Percentiles rank a stretch among this genome's conserved stretches.
phyloP scores from a whole-genome alignment of 345 rosid species.

The Chamaenerion angustifolium region DNA sequence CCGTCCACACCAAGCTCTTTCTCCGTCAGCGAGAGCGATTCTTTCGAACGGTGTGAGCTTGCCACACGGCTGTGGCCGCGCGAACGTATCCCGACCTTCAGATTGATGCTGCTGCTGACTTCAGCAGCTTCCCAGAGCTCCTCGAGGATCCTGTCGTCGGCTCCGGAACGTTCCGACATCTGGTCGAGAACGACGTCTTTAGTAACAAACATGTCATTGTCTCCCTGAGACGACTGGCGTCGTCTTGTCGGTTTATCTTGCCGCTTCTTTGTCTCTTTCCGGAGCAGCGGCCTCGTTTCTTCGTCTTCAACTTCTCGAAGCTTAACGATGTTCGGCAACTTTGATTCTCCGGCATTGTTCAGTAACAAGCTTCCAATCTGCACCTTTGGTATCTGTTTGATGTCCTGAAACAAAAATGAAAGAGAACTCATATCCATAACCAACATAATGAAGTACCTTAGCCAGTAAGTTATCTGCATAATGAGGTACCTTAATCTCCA shows the following conservation, averaged over 20 bases:
- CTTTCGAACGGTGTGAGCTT: conserved; percentile 23
- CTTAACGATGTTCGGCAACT: conserved; percentile 42
- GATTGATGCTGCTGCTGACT: conserved; percentile 29
- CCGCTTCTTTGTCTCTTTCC: conserved; percentile 16
- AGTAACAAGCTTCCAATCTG: too few species aligned
- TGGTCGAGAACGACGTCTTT: conserved; percentile 96
- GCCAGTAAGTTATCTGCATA: neutral
- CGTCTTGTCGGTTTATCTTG: conserved; percentile 18
- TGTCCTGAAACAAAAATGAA: conserved; percentile 29
- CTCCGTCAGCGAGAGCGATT: conserved; percentile 37
- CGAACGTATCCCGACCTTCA: conserved; percentile 22
- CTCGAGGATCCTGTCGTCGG: conserved; percentile 46
- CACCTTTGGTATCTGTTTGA: conserved; percentile 18
- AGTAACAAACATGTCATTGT: conserved; percentile 49
- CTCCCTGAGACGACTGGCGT: conserved; percentile 26
- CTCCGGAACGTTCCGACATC: conserved; percentile 54
- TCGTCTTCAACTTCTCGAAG: conserved; percentile 31
- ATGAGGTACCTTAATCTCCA: conserved; percentile 30
- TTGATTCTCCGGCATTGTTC: conserved; percentile 38
- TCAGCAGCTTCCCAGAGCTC: conserved; percentile 46
- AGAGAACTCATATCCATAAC: neutral
- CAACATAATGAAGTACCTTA: neutral
- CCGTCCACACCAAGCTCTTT: conserved; percentile 74
- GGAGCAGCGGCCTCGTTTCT: conserved; percentile 17
- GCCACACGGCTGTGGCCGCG: conserved; percentile 10